Evolutionary conservation across 495 filamentous ascomycete genomes (phyloP).

Genomic region (Achaetomiella virescens): DNA sequence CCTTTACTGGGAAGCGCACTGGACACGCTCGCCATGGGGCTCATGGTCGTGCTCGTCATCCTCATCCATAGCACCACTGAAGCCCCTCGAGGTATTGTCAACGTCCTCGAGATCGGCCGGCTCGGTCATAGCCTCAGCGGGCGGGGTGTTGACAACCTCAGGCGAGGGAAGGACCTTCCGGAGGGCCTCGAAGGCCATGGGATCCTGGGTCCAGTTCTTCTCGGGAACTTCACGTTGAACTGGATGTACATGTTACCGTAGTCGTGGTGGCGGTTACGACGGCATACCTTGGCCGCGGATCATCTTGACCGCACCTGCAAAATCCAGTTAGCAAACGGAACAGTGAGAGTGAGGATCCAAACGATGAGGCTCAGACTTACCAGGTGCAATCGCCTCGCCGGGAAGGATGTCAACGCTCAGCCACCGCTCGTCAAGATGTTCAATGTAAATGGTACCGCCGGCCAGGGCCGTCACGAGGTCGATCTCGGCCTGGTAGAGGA

Average conservation of each 20-base stretch:
- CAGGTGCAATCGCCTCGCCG: slow-evolving; percentile 87
- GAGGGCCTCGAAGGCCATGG: slow-evolving; percentile 55
- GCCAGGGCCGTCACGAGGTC: slow-evolving; percentile 93
- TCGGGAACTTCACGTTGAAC: slow-evolving; percentile 93
- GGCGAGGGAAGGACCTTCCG: slow-evolving; percentile 77
- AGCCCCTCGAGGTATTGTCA: slow-evolving; percentile 70
- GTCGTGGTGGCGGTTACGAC: slow-evolving; percentile 90
- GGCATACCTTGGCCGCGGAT: slow-evolving; percentile 98
- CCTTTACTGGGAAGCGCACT: slow-evolving; percentile 92
- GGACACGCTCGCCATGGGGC: slow-evolving; percentile 81
- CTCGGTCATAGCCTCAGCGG: slow-evolving; percentile 80
- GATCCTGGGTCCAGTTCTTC: slow-evolving; percentile 53
- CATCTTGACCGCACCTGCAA: slow-evolving; percentile 78
- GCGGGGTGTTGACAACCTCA: slow-evolving; percentile 52
- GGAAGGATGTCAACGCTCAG: slow-evolving; percentile 83
- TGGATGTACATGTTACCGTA: slow-evolving; percentile 95
- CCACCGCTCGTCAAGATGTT: slow-evolving; percentile 97
- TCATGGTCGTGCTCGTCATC: slow-evolving; percentile 65
- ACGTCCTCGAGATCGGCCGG: slow-evolving; percentile 76
- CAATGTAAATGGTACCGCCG: slow-evolving; percentile 79
- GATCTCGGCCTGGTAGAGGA: slow-evolving; percentile 93
- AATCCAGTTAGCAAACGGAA: slow-evolving; percentile 13
- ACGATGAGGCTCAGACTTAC: slow-evolving; percentile 49
- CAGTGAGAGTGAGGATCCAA: background rate
- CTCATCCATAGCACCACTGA: slow-evolving; percentile 60